phyloP scores from a whole-genome alignment of 2,329 filamentous ascomycete species.

The Fonsecaea pedrosoi region DNA sequence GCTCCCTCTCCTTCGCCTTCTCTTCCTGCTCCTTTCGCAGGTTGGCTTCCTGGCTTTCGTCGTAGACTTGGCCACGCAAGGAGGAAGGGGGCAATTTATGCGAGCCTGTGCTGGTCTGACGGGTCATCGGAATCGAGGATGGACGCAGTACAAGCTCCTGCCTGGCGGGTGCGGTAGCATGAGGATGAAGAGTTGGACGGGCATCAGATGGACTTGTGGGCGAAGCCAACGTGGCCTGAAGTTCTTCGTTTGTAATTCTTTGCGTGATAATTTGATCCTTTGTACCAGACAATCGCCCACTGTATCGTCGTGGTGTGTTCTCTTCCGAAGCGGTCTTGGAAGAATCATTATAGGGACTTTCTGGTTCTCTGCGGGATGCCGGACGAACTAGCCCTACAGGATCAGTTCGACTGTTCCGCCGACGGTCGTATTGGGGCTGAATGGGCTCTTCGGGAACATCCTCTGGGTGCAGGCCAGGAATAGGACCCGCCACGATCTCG shows the following conservation, averaged over 20 bases:
- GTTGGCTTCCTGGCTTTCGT: conserved; percentile 46
- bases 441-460: conserved; percentile 61
- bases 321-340: conserved; percentile 29
- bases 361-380: conserved; percentile 33
- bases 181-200: conserved; percentile 46
- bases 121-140: conserved; percentile 61
- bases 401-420: conserved; percentile 35
- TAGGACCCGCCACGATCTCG: conserved; percentile 72
- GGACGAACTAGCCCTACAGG: conserved; percentile 34
- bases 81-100: conserved; percentile 49
- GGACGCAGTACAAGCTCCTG: conserved; percentile 48
- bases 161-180: conserved; percentile 50
- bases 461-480: conserved; percentile 81
- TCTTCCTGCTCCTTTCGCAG: conserved; percentile 42
- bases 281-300: conserved; percentile 34
- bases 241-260: conserved; percentile 27
- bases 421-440: conserved; percentile 24
- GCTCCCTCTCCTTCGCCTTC: conserved; percentile 60
- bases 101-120: conserved; percentile 62
- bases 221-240: conserved; percentile 37
- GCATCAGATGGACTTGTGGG: conserved; percentile 36
- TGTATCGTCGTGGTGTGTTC: conserved; percentile 30
- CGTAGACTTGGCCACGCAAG: conserved; percentile 56
- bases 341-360: conserved; percentile 37
- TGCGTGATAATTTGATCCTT: conserved; percentile 28